phyloP scores from a whole-genome alignment of 2,329 filamentous ascomycete genomes.

The Penicillium thymicola region DNA sequence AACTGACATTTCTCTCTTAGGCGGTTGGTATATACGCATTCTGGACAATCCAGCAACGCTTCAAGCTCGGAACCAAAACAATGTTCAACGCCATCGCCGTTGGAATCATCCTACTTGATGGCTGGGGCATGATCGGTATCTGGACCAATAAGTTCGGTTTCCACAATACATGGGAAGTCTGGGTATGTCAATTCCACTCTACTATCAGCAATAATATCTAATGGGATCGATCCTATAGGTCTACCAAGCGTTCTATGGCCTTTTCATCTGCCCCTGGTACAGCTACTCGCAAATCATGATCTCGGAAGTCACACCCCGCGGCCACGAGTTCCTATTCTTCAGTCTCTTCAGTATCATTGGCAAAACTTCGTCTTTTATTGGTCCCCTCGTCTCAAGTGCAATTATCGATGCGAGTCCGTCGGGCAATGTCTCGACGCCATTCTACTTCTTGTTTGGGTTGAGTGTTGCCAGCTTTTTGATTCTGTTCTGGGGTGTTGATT shows the following conservation, averaged over 20 bases:
- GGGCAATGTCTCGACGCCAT: slow-evolving; percentile 58
- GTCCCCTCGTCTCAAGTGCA: slow-evolving; percentile 64
- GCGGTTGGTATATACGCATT: slow-evolving; percentile 59
- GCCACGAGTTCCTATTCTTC: slow-evolving; percentile 70
- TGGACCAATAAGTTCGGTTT: slow-evolving; percentile 55
- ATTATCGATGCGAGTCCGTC: slow-evolving; percentile 62
- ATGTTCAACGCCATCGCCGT: slow-evolving; percentile 67
- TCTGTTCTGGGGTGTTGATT: slow-evolving; percentile 56
- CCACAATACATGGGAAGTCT: slow-evolving; percentile 54
- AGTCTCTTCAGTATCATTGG: slow-evolving; percentile 65
- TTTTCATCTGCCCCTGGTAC: slow-evolving; percentile 68
- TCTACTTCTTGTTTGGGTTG: slow-evolving; percentile 63
- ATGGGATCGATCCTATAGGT: slow-evolving; percentile 20
- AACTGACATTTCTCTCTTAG: slow-evolving; percentile 15
- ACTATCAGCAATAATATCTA: background rate
- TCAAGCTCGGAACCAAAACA: slow-evolving; percentile 58
- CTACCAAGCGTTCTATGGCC: slow-evolving; percentile 57
- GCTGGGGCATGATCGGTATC: slow-evolving; percentile 59
- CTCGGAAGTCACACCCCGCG: slow-evolving; percentile 64
- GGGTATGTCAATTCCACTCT: slow-evolving; percentile 30
- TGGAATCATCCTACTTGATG: slow-evolving; percentile 57
- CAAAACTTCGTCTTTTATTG: slow-evolving; percentile 66
- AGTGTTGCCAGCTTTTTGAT: slow-evolving; percentile 55
- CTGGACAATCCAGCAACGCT: slow-evolving; percentile 61
- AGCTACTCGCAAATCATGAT: slow-evolving; percentile 70